Conservation (phyloP, 2,329 filamentous ascomycete genomes). For the Fusarium heterosporum region DNA sequence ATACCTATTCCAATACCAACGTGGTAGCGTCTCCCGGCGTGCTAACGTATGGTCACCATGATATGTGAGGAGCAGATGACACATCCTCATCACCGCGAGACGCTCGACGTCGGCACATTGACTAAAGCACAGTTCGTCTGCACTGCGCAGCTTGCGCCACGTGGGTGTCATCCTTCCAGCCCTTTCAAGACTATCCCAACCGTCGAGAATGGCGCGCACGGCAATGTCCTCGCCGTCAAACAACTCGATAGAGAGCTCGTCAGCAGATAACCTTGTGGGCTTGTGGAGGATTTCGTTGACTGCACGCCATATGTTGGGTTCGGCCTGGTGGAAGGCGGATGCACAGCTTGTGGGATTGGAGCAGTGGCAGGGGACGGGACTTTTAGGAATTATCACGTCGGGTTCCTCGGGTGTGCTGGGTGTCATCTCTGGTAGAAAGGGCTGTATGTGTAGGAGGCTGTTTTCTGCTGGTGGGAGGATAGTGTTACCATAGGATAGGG, state of each 20-base stretch:
- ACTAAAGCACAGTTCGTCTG: conserved; percentile 44
- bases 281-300: conserved; percentile 41
- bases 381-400: conserved; percentile 26
- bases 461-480: conserved; percentile 6
- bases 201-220: conserved; percentile 44
- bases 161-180: conserved; percentile 43
- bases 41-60: conserved; percentile 44
- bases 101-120: conserved; percentile 38
- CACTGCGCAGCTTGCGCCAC: conserved; percentile 45
- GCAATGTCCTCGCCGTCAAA: conserved; percentile 43
- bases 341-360: conserved; percentile 12
- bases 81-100: conserved; percentile 42
- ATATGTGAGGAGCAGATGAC: conserved; percentile 45
- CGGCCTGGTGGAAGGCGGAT: background rate
- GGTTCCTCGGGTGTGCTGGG: background rate
- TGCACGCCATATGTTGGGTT: conserved; percentile 43
- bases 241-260: conserved; percentile 38
- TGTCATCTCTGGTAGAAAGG: conserved; percentile 6
- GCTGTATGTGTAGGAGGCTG: conserved; percentile 1
- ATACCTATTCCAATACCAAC: conserved; percentile 47
- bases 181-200: conserved; percentile 48
- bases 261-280: conserved; percentile 20
- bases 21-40: conserved; percentile 39
- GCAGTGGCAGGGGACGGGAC: conserved; percentile 17
- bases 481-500: conserved; percentile 21